A percentile compares a stretch with the other conserved stretches of the same genome.
Evolutionary conservation across 495 filamentous ascomycete genomes (phyloP).

Genomic region (Penicillium crystallinum): DNA sequence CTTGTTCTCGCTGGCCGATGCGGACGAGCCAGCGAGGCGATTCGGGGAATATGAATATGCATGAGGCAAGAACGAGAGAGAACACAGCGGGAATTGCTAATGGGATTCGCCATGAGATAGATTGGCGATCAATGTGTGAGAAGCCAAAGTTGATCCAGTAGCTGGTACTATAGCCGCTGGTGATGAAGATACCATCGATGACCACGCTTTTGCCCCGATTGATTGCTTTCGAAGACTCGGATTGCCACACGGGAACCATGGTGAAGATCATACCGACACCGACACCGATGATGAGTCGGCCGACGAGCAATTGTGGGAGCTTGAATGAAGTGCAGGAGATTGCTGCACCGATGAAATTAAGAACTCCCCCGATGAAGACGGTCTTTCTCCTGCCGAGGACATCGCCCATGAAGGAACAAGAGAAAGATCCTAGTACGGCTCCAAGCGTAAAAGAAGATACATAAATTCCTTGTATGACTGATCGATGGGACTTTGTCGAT

Average conservation of each 20-base stretch:
- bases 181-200: background rate
- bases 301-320: conserved; percentile 38
- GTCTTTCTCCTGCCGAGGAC: conserved; percentile 28
- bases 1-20: background rate
- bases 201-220: conserved; percentile 22
- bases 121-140: conserved; percentile 28
- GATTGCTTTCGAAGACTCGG: conserved; percentile 33
- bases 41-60: background rate
- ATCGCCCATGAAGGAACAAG: conserved; percentile 27
- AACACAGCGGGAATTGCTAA: conserved; percentile 16
- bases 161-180: background rate
- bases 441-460: conserved; percentile 30
- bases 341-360: conserved; percentile 24
- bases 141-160: conserved; percentile 38
- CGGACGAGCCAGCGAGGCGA: background rate
- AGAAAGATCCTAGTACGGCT: conserved; percentile 23
- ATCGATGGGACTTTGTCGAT: conserved; percentile 4
- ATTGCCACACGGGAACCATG: conserved; percentile 42
- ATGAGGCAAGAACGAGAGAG: background rate
- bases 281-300: conserved; percentile 34
- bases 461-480: conserved; percentile 23
- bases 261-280: conserved; percentile 37
- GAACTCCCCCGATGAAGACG: conserved; percentile 20
- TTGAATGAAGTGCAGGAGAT: conserved; percentile 39
- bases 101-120: conserved; percentile 43